phyloP scores from a whole-genome alignment of 805 yeast genomes.

The Sugiyamaella chiloensis region DNA sequence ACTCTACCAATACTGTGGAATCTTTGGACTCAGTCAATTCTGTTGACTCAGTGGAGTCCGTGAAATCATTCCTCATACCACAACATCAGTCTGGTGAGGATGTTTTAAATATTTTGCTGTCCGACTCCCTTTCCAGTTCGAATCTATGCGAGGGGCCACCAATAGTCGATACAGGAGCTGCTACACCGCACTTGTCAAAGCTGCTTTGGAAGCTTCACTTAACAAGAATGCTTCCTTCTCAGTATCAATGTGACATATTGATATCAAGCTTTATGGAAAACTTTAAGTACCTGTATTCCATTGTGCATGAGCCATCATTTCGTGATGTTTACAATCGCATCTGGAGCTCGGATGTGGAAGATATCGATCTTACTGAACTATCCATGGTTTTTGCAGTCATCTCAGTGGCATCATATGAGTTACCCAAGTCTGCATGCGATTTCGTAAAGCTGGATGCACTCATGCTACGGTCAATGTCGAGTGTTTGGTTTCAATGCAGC shows the following conservation, averaged over 20 bases:
- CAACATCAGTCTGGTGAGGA: neutral
- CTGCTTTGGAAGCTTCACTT: constrained; percentile 1
- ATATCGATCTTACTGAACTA: constrained; percentile 3
- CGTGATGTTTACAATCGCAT: constrained; percentile 1
- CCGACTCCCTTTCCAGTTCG: neutral
- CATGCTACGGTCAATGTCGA: neutral
- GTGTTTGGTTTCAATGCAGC: constrained; percentile 4
- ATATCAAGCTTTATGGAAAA: neutral
- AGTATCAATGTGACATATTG: constrained; percentile 8
- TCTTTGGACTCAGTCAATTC: neutral
- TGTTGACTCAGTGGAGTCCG: too few species aligned
- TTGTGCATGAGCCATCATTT: constrained; percentile 12
- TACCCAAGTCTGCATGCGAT: neutral
- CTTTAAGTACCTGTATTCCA: constrained; percentile 8
- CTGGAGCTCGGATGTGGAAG: constrained; percentile 3
- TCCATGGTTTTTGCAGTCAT: constrained; percentile 6
- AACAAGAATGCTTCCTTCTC: constrained; percentile 8
- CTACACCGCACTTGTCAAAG: neutral
- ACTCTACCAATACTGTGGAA: neutral
- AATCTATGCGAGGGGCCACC: neutral
- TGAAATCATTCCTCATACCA: too few species aligned
- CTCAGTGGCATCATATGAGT: constrained; percentile 1
- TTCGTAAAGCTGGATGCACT: neutral
- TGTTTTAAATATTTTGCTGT: neutral
- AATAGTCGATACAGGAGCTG: neutral